A percentile compares a stretch with the other conserved stretches of the same genome.
Evolutionary conservation across 805 yeast species (phyloP).

Genomic region (Starmera amethionina): DNA sequence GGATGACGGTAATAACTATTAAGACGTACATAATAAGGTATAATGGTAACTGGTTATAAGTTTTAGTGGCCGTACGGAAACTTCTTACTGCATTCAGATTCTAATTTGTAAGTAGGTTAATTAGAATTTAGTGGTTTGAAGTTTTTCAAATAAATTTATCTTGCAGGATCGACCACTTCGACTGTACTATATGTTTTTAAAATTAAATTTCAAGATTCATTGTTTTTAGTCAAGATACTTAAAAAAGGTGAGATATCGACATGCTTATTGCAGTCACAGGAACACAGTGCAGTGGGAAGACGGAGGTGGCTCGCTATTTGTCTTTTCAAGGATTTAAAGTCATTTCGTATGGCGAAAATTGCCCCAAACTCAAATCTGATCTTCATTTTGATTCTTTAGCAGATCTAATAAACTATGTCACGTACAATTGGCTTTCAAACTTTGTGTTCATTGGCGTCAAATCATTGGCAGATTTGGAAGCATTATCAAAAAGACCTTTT

Average conservation of each 20-base stretch:
- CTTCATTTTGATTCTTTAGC: constrained; percentile 28
- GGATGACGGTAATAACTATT: too few species aligned
- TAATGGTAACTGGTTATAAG: too few species aligned
- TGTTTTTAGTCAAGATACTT: too few species aligned
- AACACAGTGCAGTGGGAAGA: constrained; percentile 54
- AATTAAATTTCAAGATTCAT: too few species aligned
- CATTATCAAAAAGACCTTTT: constrained; percentile 63
- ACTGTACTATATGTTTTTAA: too few species aligned
- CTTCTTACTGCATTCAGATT: too few species aligned
- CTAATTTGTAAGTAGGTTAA: too few species aligned
- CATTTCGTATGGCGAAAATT: constrained; percentile 4
- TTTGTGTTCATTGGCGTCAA: constrained; percentile 48
- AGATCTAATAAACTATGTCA: constrained; percentile 48
- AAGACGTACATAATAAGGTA: too few species aligned
- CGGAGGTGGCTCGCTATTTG: constrained; percentile 51
- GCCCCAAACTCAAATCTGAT: constrained; percentile 12
- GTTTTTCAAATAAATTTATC: too few species aligned
- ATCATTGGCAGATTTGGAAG: constrained; percentile 31
- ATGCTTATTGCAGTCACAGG: constrained; percentile 79
- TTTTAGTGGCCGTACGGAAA: too few species aligned
- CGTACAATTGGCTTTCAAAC: constrained; percentile 53
- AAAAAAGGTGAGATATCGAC: background rate
- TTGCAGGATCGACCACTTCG: too few species aligned
- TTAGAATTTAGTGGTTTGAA: too few species aligned
- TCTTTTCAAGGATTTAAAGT: constrained; percentile 41